Evolutionary conservation across 768 basidiomycete species (phyloP).

Genomic region (Boletus rubropictus): DNA sequence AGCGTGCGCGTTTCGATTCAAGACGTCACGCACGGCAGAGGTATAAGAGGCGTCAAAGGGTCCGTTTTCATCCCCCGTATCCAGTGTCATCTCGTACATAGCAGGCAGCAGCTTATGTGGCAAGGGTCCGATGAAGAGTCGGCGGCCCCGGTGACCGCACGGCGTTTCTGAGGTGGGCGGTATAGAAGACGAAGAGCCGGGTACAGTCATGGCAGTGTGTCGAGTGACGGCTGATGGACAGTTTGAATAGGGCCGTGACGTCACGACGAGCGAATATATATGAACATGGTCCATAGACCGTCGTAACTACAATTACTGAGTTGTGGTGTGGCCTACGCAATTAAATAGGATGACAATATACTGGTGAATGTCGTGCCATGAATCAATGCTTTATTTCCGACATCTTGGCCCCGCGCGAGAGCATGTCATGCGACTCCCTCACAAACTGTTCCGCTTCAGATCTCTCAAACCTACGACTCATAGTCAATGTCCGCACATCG

Average conservation of each 20-base stretch:
- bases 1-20: conserved; percentile 56
- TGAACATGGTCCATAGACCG: not conserved
- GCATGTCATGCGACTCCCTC: conserved; percentile 51
- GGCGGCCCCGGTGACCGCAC: conserved; percentile 32
- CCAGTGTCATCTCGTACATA: conserved; percentile 29
- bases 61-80: conserved; percentile 28
- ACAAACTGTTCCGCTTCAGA: conserved; percentile 62
- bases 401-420: conserved; percentile 30
- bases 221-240: not conserved
- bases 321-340: conserved; percentile 16
- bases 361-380: conserved; percentile 3
- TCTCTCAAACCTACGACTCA: conserved; percentile 52
- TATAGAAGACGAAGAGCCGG: conserved; percentile 1
- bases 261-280: conserved; percentile 12
- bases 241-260: conserved; percentile 18
- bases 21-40: conserved; percentile 31
- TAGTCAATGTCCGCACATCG: conserved; percentile 16
- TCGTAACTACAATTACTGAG: conserved; percentile 13
- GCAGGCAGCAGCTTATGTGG: conserved; percentile 52
- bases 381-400: conserved; percentile 27
- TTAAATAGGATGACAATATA: conserved; percentile 6
- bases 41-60: conserved; percentile 30
- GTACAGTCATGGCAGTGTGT: conserved; percentile 9
- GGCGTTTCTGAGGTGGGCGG: not conserved
- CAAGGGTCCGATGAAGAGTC: conserved; percentile 74